Base-by-base conservation (phyloP, 257 asterid genomes). In the Solanum appendiculatum region DNA sequence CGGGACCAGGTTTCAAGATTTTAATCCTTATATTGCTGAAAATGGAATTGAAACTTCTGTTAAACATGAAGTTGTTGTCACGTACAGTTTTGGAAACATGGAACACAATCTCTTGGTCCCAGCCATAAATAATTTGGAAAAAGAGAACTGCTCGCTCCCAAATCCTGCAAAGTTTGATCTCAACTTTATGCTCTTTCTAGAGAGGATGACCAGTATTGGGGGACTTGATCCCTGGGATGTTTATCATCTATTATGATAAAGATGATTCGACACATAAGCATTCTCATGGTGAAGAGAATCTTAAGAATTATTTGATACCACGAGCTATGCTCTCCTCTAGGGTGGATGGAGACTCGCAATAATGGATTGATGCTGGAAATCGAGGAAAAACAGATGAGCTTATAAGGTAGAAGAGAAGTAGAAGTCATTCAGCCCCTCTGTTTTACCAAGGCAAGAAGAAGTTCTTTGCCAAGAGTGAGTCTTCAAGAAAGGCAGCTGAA, bases 401-500 rank as follows among this genome's bases (percentile, higher is more conserved):
- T 81, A 85, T 85, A 88, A 92, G 84, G 84, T 87, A 90, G 31
- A 93, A 85, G 82, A 88, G 89, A 25, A 90, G 86, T 82, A 51
- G 86, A 85, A 91, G 98, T 91, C 91, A 87, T 88, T 94, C 98
- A 88, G 99, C 99, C 88, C 99, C 98, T 44, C 98, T n/a, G n/a
- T n/a, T n/a, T n/a, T n/a, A n/a, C n/a, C n/a, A n/a, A 89, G 87
- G 91, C 87, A n/a, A n/a, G n/a, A 93, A 90, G 89, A 93, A 91
- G 86, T 92, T 88, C 90, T 46, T 91, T 86, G 89, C 90, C 83
- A 91, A 91, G 89, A 78, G 89, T 69, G 88, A 89, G 88, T 88
- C 91, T 54, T 89, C 90, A 88, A 86, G 80, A 31, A 81, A 86
- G 86, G 87, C 86, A 86, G 88, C 93, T 29, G 91, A 58, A 63